These are phyloP conservation scores for Vicia sativa DNA, from an alignment of 306 rosid species.

Conservation along the genomic window DNA sequence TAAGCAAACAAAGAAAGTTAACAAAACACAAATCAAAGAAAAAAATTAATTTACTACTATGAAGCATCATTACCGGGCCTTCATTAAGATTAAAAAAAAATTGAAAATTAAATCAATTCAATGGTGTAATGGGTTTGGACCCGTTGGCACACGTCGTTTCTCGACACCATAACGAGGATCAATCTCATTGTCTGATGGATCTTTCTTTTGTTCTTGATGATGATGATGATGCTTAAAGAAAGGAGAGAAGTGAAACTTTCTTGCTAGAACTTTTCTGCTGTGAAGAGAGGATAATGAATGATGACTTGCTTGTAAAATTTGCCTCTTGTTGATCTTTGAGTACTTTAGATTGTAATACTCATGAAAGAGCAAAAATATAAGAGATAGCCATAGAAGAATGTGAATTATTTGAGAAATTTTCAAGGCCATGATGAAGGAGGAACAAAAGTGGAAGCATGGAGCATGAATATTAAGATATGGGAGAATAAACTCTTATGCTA, in stretches of 20 bases:
- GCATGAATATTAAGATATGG: slow-evolving; percentile 42
- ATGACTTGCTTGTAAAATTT: slow-evolving; percentile 36
- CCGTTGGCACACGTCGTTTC: slow-evolving; percentile 90
- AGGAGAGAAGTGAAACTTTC: slow-evolving; percentile 75
- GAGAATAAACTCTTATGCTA: slow-evolving; percentile 35
- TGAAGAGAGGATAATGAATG: slow-evolving; percentile 39
- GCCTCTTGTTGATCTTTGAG: slow-evolving; percentile 51
- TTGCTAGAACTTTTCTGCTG: slow-evolving; percentile 72
- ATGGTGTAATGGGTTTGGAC: slow-evolving; percentile 97
- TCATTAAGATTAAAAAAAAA: background rate
- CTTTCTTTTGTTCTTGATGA: slow-evolving; percentile 19
- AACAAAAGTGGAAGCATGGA: slow-evolving; percentile 79
- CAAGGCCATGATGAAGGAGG: slow-evolving; percentile 74
- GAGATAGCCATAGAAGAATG: slow-evolving; percentile 60
- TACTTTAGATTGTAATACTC: slow-evolving; percentile 54
- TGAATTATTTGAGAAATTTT: slow-evolving; percentile 54
- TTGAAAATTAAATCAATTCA: slow-evolving; percentile 41
- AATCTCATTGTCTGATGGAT: slow-evolving; percentile 48
- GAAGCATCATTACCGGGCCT: background rate
- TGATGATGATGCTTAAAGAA: slow-evolving; percentile 49
- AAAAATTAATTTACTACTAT: slow-evolving; percentile 4
- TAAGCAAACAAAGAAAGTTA: background rate
- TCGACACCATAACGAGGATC: slow-evolving; percentile 92
- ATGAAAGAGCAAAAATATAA: slow-evolving; percentile 60
- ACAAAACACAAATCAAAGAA: background rate